Base-by-base conservation (phyloP, 331 rosid genomes). In the Cydonia oblonga region DNA sequence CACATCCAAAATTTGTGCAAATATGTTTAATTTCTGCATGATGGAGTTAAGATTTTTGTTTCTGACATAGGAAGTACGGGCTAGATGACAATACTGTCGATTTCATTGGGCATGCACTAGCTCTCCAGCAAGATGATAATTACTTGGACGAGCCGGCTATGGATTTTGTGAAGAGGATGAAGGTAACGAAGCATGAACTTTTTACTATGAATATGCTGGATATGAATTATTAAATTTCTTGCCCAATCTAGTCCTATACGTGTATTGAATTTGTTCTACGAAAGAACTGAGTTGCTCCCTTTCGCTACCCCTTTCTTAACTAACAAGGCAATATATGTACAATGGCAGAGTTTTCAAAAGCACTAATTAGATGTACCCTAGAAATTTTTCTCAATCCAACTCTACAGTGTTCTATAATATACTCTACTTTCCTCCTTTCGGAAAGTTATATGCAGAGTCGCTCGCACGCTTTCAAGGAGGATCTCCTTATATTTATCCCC, bases 81-180 rank as follows among this genome's bases (percentile, higher is more conserved):
- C 74, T 84, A 2, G 86, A 84, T 73, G 86, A 81, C 79, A 84
- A 81, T 77, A 84, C 88, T 13, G 80, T 84, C 14, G 88, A 84
- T 67, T 79, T 84, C 75, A 79, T 84, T 60, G 88, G 88, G 28
- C 88, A 84, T 79, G 86, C 88, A 7, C 54, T 84, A 14, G 88
- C 88, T 5, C 88, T 84, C 68, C 79, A 84, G 40, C 75, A 68
- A 33, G 86, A 84, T 53, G 88, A 84, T 67, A 8, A 40, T 32
- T 81, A 81, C 68, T 73, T 84, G 71, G 65, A 33, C 18, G 66
- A 69, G 66, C 84, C 86, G 29, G 88, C 88, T 64, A 19, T 73
- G 32, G 80, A 75, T 54, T 76, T 81, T 68, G 88, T 84, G 74
- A 81, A 84, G 82, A 79, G 86, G 72, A 77, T 84, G 78, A 81